Conservation (phyloP, 352 stramenopile genomes). For the Globisporangium nodosum region DNA sequence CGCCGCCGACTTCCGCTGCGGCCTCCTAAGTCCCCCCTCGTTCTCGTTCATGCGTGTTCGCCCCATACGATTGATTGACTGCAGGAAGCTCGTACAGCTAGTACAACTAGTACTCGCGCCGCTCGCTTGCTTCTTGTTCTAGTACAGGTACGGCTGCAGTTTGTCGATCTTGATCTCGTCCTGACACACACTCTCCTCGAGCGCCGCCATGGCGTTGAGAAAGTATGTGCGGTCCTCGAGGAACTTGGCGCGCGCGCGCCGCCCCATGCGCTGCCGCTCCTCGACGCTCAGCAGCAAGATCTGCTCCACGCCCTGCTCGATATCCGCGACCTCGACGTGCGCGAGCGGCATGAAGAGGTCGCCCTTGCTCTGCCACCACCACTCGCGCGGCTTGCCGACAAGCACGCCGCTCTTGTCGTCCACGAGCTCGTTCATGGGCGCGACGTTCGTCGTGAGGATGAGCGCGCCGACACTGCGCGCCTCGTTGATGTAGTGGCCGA, state of each 20-base stretch:
- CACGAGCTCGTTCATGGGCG: slow-evolving; percentile 84
- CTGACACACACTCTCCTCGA: slow-evolving; percentile 75
- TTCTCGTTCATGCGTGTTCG: neutral
- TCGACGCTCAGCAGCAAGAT: slow-evolving; percentile 70
- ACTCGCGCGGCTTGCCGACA: slow-evolving; percentile 40
- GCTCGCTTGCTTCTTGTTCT: slow-evolving; percentile 5
- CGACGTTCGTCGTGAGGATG: slow-evolving; percentile 70
- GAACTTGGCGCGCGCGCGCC: slow-evolving; percentile 59
- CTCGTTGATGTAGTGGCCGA: slow-evolving; percentile 86
- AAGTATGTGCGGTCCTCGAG: slow-evolving; percentile 78
- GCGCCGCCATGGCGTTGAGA: slow-evolving; percentile 70
- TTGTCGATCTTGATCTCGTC: slow-evolving; percentile 76
- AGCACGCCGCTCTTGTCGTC: slow-evolving; percentile 67
- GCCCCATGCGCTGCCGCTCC: slow-evolving; percentile 68
- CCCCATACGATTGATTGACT: too few species aligned
- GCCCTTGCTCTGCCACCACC: slow-evolving; percentile 81
- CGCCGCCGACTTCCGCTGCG: neutral
- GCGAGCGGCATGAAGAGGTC: slow-evolving; percentile 82
- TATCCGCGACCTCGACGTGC: slow-evolving; percentile 49
- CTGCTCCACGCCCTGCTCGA: slow-evolving; percentile 59
- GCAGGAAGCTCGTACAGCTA: neutral
- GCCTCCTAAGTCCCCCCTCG: neutral
- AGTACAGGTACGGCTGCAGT: slow-evolving; percentile 75
- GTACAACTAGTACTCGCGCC: neutral
- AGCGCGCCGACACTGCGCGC: slow-evolving; percentile 67